phyloP scores from a whole-genome alignment of 2,329 filamentous ascomycete genomes.

The Xylaria sp. region DNA sequence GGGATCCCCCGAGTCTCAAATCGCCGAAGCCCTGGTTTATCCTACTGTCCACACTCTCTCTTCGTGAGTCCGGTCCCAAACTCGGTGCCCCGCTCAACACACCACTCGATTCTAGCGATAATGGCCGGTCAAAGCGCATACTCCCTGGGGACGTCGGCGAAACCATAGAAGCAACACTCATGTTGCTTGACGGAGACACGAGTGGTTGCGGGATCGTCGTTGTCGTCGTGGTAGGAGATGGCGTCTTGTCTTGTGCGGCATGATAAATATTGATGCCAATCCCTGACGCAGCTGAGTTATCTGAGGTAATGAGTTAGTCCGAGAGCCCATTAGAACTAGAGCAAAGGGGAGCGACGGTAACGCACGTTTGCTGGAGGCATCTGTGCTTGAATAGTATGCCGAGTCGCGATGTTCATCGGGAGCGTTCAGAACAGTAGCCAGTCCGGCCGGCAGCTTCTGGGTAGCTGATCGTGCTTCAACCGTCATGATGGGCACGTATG shows the following conservation, averaged over 20 bases:
- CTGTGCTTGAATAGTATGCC: constrained; percentile 57
- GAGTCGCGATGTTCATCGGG: constrained; percentile 59
- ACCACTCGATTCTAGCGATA: constrained; percentile 49
- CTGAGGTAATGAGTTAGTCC: constrained; percentile 41
- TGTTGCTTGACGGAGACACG: constrained; percentile 63
- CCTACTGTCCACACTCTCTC: constrained; percentile 81
- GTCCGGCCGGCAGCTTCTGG: constrained; percentile 54
- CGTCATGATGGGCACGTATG: constrained; percentile 40
- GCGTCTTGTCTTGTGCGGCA: constrained; percentile 64
- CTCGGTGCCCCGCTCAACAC: constrained; percentile 43
- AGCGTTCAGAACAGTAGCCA: constrained; percentile 58
- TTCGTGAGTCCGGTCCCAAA: constrained; percentile 60
- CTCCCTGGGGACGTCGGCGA: constrained; percentile 60
- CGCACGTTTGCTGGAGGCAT: constrained; percentile 59
- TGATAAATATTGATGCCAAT: constrained; percentile 54
- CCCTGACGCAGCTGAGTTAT: constrained; percentile 54
- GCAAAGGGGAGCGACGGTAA: constrained; percentile 27
- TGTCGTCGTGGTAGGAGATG: constrained; percentile 61
- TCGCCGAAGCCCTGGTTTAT: constrained; percentile 75
- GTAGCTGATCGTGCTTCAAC: constrained; percentile 45
- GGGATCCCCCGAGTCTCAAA: constrained; percentile 71
- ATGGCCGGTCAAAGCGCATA: constrained; percentile 52
- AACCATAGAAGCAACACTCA: constrained; percentile 71
- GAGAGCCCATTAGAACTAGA: constrained; percentile 4
- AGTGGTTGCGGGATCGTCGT: constrained; percentile 59